Evolutionary conservation across 345 rosid genomes (phyloP).

Genomic region (Dipteronia sinensis): DNA sequence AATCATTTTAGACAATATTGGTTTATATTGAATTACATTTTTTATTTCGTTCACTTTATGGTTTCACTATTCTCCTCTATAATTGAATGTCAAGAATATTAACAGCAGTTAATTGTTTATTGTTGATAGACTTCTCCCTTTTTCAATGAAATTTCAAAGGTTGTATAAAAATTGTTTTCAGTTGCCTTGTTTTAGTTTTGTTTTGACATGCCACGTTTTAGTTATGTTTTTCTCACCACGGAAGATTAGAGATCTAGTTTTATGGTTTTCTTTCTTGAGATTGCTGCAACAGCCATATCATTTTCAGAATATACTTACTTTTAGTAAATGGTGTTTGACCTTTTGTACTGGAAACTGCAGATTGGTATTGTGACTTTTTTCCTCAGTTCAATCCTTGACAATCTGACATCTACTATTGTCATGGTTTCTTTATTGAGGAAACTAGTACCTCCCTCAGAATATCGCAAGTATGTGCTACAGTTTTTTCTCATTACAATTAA

Average conservation of each 20-base stretch:
- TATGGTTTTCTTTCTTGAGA: neutral
- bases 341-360: slow-evolving; percentile 45
- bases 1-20: neutral
- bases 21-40: neutral
- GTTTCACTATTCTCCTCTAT: neutral
- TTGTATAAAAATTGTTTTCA: neutral
- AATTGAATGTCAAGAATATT: neutral
- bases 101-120: neutral
- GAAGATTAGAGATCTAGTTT: neutral
- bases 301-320: neutral
- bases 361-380: slow-evolving; percentile 89
- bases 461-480: slow-evolving; percentile 76
- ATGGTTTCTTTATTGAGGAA: slow-evolving; percentile 95
- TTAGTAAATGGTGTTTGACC: slow-evolving; percentile 20
- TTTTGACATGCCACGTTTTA: neutral
- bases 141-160: slow-evolving; percentile 3
- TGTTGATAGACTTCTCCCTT: slow-evolving; percentile 3
- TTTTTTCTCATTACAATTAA: neutral
- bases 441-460: slow-evolving; percentile 85
- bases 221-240: neutral
- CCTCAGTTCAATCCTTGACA: slow-evolving; percentile 91
- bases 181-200: neutral
- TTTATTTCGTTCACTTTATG: slow-evolving; percentile 3
- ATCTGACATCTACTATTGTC: slow-evolving; percentile 90
- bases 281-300: neutral